phyloP scores from a whole-genome alignment of 2,329 filamentous ascomycete genomes.

The Alternaria arbusti region DNA sequence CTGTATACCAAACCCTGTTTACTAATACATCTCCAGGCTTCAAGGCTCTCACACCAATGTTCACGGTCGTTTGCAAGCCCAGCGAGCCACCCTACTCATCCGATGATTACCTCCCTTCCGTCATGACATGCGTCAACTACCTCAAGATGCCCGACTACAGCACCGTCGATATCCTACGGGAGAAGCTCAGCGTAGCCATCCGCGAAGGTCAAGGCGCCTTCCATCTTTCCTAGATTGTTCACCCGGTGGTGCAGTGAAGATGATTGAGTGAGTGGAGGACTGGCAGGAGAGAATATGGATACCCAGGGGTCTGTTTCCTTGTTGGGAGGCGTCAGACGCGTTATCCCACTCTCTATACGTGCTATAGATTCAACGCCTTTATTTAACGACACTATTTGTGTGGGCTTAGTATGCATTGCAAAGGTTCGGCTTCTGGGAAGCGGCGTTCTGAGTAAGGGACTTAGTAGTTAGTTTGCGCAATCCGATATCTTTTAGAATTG shows the following conservation, averaged over 20 bases:
- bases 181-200: constrained; percentile 83
- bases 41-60: constrained; percentile 96
- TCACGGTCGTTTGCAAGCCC: constrained; percentile 99
- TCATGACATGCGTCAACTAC: constrained; percentile 99
- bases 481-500: neutral
- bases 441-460: neutral
- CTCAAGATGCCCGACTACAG: constrained; percentile 97
- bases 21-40: constrained; percentile 68
- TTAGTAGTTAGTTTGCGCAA: neutral
- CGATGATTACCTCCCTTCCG: constrained; percentile 97
- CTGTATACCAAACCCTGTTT: neutral
- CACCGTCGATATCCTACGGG: constrained; percentile 74
- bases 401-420: neutral
- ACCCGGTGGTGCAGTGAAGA: neutral
- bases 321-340: neutral
- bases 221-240: constrained; percentile 75
- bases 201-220: constrained; percentile 97
- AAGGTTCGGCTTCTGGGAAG: neutral
- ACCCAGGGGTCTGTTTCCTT: constrained; percentile 3
- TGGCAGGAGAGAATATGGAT: neutral
- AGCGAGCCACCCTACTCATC: constrained; percentile 91
- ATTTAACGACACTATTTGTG: neutral
- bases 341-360: neutral
- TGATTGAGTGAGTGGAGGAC: neutral
- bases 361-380: neutral